These are phyloP conservation scores for Dendrobium catenatum DNA, from an alignment of 106 monocot species.

Conservation along the genomic window DNA sequence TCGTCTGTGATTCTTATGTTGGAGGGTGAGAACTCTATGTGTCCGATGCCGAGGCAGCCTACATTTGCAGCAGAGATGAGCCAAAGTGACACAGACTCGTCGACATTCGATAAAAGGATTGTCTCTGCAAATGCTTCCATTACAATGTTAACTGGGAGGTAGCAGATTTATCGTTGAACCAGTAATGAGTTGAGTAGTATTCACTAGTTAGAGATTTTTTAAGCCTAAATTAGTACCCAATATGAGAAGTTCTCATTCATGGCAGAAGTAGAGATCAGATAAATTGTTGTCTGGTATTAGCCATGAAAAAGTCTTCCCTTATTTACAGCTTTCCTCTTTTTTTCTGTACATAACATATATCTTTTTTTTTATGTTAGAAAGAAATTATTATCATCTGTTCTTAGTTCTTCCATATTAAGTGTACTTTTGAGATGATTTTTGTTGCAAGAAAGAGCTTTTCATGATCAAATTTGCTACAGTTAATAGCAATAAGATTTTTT, in stretches of 20 bases:
- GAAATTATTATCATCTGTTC: background rate
- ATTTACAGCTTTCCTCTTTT: background rate
- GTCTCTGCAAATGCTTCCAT: conserved; percentile 3
- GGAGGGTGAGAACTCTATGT: conserved; percentile 15
- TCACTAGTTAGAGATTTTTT: background rate
- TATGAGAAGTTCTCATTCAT: background rate
- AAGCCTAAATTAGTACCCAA: background rate
- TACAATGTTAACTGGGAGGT: conserved; percentile 18
- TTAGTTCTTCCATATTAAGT: background rate
- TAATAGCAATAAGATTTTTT: too few species aligned
- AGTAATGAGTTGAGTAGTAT: background rate
- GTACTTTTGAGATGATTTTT: too few species aligned
- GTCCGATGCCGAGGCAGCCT: conserved; percentile 25
- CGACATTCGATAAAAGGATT: background rate
- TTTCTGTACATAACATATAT: background rate
- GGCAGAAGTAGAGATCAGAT: background rate
- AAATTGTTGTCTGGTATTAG: background rate
- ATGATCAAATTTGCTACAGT: too few species aligned
- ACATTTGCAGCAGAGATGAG: conserved; percentile 28
- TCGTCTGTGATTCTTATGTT: conserved; percentile 28
- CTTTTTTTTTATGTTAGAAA: background rate
- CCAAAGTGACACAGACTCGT: conserved; percentile 12
- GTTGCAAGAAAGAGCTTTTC: too few species aligned
- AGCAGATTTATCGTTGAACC: background rate
- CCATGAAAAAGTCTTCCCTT: background rate